Conservation (phyloP, 2,329 filamentous ascomycete genomes). For the Didymella glomerata region DNA sequence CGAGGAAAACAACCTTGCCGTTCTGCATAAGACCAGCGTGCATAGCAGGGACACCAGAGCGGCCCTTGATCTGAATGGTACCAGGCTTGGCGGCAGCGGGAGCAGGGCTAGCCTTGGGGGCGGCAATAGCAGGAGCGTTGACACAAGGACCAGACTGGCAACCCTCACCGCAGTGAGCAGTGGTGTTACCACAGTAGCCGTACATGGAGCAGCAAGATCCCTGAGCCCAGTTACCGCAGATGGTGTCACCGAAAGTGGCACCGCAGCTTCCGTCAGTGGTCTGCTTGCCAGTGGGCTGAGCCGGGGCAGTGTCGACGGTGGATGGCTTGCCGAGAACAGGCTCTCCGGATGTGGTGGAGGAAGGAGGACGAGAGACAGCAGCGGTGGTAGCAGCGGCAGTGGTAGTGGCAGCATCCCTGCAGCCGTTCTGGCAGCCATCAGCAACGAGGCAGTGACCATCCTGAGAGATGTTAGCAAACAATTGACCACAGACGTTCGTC, state of each 20-base stretch:
- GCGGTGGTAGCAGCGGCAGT: constrained; percentile 19
- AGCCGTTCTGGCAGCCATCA: constrained; percentile 54
- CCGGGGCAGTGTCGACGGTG: constrained; percentile 21
- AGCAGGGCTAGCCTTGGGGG: constrained; percentile 57
- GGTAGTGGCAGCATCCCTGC: constrained; percentile 34
- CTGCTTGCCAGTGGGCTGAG: constrained; percentile 35
- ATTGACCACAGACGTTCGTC: neutral
- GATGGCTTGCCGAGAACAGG: constrained; percentile 50
- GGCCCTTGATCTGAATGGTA: constrained; percentile 60
- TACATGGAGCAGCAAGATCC: constrained; percentile 67
- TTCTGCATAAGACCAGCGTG: constrained; percentile 68
- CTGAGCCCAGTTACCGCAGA: constrained; percentile 62
- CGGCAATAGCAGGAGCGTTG: constrained; percentile 51
- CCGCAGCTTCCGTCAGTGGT: constrained; percentile 66
- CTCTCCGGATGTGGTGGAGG: constrained; percentile 46
- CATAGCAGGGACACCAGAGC: constrained; percentile 70
- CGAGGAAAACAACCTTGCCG: constrained; percentile 67
- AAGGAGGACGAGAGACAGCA: constrained; percentile 41
- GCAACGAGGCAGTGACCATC: constrained; percentile 49
- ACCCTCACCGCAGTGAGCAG: constrained; percentile 63
- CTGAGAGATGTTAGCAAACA: constrained; percentile 2
- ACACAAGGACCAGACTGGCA: constrained; percentile 63
- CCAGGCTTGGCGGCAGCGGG: constrained; percentile 57
- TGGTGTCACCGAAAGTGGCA: constrained; percentile 56
- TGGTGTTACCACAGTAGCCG: constrained; percentile 62